Evolutionary conservation across 2,329 filamentous ascomycete species (phyloP).

Genomic region (Fusarium fracticaudum): DNA sequence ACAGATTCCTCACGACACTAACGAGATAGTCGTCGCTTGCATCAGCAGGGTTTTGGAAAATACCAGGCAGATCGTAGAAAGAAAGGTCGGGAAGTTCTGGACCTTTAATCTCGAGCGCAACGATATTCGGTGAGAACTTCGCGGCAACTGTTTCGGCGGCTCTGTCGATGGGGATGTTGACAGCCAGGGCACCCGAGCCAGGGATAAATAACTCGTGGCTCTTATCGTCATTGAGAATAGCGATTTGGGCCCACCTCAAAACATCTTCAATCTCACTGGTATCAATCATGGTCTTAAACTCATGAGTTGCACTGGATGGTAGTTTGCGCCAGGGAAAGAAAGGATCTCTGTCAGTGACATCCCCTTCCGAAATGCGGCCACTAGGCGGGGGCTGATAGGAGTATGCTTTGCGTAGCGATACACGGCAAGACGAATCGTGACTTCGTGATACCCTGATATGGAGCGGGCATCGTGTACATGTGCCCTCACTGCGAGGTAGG

Average conservation of each 20-base stretch:
- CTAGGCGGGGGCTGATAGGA: slow-evolving; percentile 57
- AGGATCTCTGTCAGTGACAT: slow-evolving; percentile 60
- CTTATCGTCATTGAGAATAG: slow-evolving; percentile 74
- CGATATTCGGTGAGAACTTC: slow-evolving; percentile 84
- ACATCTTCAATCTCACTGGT: slow-evolving; percentile 72
- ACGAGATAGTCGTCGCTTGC: slow-evolving; percentile 75
- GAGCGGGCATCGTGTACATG: slow-evolving; percentile 83
- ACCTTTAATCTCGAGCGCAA: slow-evolving; percentile 78
- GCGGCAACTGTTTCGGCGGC: slow-evolving; percentile 60
- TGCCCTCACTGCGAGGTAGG: slow-evolving; percentile 74
- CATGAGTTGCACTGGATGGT: slow-evolving; percentile 54
- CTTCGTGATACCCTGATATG: slow-evolving; percentile 75
- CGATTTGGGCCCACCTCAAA: slow-evolving; percentile 79
- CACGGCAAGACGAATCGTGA: slow-evolving; percentile 72
- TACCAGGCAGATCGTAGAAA: slow-evolving; percentile 86
- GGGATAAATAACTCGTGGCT: slow-evolving; percentile 65
- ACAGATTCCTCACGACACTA: slow-evolving; percentile 75
- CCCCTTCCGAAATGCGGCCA: slow-evolving; percentile 53
- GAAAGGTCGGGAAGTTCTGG: slow-evolving; percentile 77
- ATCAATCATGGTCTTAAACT: slow-evolving; percentile 72
- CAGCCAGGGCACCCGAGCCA: slow-evolving; percentile 53
- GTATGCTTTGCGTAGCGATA: slow-evolving; percentile 75
- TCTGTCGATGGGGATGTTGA: slow-evolving; percentile 46
- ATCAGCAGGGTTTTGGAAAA: slow-evolving; percentile 76
- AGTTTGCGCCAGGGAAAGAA: slow-evolving; percentile 74